Evolutionary conservation across 257 asterid genomes (phyloP).

Genomic region (Schizonepeta tenuifolia): DNA sequence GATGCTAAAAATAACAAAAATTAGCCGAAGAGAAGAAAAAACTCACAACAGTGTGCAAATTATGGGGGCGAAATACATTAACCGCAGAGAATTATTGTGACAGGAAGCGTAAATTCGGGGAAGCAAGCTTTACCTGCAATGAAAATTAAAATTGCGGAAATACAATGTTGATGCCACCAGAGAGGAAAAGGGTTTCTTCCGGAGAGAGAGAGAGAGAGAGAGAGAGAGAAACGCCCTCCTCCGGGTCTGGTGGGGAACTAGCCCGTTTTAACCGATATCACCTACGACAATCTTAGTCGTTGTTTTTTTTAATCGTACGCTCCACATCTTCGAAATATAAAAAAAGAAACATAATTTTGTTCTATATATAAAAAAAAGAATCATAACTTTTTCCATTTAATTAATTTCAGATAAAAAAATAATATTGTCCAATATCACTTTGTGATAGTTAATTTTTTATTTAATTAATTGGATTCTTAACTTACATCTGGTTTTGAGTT

Average conservation of each 20-base stretch:
- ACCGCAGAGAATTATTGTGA: background rate
- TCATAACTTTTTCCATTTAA: too few species aligned
- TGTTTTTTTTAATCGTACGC: conserved; percentile 11
- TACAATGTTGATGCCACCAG: conserved; percentile 22
- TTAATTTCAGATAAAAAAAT: too few species aligned
- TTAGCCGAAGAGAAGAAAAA: background rate
- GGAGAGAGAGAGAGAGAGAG: background rate
- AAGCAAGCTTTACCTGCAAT: conserved; percentile 18
- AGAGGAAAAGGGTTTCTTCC: conserved; percentile 26
- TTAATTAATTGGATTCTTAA: too few species aligned
- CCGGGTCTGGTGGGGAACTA: conserved; percentile 25
- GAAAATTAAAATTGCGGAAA: conserved; percentile 5
- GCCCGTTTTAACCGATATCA: conserved; percentile 25
- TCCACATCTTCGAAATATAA: background rate
- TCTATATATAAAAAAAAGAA: too few species aligned
- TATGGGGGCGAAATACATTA: background rate
- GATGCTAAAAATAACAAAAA: conserved; percentile 20
- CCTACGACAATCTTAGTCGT: conserved; percentile 32
- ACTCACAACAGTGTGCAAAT: conserved; percentile 21
- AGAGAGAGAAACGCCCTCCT: conserved; percentile 26
- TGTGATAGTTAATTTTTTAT: too few species aligned
- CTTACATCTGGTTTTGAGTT: background rate
- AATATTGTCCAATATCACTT: too few species aligned
- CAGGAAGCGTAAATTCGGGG: conserved; percentile 5
- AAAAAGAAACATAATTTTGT: too few species aligned